A percentile compares a stretch with the other conserved stretches of the same genome.
Evolutionary conservation across 495 filamentous ascomycete genomes (phyloP).

Genomic region (Extremus antarcticus): DNA sequence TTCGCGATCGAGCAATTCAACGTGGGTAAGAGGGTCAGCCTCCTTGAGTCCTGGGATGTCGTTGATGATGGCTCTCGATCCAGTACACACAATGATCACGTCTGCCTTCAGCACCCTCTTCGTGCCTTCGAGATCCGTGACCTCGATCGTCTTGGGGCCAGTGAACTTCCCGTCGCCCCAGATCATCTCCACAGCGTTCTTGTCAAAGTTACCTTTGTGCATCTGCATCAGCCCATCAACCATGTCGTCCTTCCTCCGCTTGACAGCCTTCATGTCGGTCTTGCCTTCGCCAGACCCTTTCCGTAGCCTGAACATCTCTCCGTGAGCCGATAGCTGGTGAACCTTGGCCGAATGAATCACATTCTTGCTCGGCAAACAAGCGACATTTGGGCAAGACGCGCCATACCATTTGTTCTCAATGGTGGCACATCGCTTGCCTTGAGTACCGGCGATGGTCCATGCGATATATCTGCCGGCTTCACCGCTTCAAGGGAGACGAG

Average conservation of each 20-base stretch:
- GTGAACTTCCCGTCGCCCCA: constrained; percentile 8
- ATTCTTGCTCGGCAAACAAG: constrained; percentile 15
- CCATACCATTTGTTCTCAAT: constrained; percentile 15
- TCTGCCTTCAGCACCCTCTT: constrained; percentile 14
- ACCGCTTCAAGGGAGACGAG: background rate
- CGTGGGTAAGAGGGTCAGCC: constrained; percentile 11
- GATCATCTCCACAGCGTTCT: constrained; percentile 6
- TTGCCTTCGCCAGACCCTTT: background rate
- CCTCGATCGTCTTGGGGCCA: constrained; percentile 10
- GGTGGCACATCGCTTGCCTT: background rate
- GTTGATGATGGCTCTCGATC: constrained; percentile 9
- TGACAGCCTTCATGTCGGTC: constrained; percentile 5
- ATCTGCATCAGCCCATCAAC: constrained; percentile 9
- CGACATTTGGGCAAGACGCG: constrained; percentile 16
- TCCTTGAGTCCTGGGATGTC: constrained; percentile 11
- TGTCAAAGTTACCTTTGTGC: constrained; percentile 8
- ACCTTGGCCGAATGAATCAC: constrained; percentile 8
- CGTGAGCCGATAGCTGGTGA: background rate
- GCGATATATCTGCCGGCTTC: background rate
- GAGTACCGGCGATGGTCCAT: background rate
- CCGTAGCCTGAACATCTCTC: constrained; percentile 3
- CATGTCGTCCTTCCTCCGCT: constrained; percentile 12
- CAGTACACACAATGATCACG: constrained; percentile 15
- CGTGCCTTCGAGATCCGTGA: background rate
- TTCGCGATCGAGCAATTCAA: constrained; percentile 14